Base-by-base conservation (phyloP, 148 eudicot species). In the Fagopyrum esculentum region DNA sequence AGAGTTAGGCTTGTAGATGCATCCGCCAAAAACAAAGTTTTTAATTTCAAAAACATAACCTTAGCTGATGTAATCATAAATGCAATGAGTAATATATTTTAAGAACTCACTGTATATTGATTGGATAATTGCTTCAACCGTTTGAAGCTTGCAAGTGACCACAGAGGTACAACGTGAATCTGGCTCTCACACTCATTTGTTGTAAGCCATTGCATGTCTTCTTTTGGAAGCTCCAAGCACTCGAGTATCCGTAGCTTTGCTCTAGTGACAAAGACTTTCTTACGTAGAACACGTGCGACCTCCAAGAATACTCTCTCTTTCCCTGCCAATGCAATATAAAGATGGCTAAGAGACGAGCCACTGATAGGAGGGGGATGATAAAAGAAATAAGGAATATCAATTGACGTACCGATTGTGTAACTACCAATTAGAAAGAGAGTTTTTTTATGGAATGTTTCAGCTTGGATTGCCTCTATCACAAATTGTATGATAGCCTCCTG, bases 91-190 rank as follows among this genome's bases (percentile, higher is more conserved):
- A 15, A 57, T 56, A 57, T 29, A 6, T 6, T 76, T 69, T 29
- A 19, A 49, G 16, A 57, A 75, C 89, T 83, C 81, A 94, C 98
- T 85, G 86, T 74, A 84, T 94, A 94, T 75, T 87, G 93, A 75
- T 75, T 76, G 51, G 97, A 84, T 66, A 92, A 47, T 63, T 91
- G 88, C 78, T 94, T 90, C 80, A 95, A 75, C 79, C 98, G 78
- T 84, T 95, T 95, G 83, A 92, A 90, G 85, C 93, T 95, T 45
- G 93, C 93, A 54, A 95, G 88, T 52, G 92, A 85, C 98, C 98
- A 95, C 96, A 95, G 84, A 54, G 97, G 98, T 61, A 92, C 98
- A 45, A 95, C 89, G 81, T 95, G 98, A 77, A 95, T 92, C 57
- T 95, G 90, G 85, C 93, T 90, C 84, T 95, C 98, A 69, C 75